Conservation (phyloP, 164 flowering plant genomes). For the Magnolia kwangsiensis region DNA sequence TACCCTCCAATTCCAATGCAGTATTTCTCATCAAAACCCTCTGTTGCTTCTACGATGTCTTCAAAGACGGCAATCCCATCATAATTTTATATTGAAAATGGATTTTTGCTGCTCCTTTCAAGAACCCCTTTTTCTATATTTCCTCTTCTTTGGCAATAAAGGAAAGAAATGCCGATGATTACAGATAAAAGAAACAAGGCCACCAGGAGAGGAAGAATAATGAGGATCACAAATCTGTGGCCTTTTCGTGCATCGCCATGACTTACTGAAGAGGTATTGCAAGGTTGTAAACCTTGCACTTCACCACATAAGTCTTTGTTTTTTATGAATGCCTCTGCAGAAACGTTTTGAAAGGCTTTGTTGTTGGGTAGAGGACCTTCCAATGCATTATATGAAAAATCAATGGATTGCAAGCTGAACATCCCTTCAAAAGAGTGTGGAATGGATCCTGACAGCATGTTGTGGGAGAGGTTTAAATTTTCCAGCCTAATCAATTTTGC, state of each 20-base stretch:
- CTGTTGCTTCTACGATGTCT: conserved; percentile 14
- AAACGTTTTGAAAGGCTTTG: background rate
- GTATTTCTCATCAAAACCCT: conserved; percentile 8
- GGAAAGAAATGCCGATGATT: background rate
- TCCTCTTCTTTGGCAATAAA: background rate
- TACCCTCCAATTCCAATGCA: conserved; percentile 9
- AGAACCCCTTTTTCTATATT: background rate
- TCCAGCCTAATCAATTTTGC: background rate
- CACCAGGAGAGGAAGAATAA: background rate
- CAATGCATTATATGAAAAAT: conserved; percentile 1
- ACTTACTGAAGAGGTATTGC: background rate
- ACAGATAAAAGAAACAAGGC: background rate
- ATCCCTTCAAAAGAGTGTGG: background rate
- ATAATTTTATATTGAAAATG: background rate
- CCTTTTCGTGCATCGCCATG: background rate
- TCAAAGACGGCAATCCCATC: background rate
- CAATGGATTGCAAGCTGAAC: conserved; percentile 2
- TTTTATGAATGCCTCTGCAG: background rate
- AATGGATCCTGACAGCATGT: background rate
- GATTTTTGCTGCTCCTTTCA: background rate
- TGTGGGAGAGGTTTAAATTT: conserved; percentile 8
- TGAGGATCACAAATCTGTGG: background rate
- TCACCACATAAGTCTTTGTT: conserved; percentile 1
- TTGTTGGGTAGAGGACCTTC: background rate
- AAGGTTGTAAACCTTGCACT: background rate